Evolutionary conservation across 2,329 filamentous ascomycete species (phyloP).

Genomic region (Aureobasidium zeae): DNA sequence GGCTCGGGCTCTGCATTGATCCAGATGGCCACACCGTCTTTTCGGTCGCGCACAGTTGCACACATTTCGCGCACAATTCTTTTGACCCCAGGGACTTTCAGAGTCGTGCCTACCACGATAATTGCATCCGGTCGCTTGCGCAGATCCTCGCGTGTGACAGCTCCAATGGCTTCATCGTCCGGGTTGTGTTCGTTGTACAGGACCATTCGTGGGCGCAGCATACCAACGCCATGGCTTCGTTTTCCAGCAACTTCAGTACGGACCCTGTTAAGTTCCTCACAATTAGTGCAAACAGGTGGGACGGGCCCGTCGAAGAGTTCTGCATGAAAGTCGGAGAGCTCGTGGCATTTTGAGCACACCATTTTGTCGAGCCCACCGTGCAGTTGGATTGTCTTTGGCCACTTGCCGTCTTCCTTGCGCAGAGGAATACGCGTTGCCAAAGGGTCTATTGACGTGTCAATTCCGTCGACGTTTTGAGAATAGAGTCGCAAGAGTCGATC

Average conservation of each 20-base stretch:
- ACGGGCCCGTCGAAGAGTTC: conserved; percentile 75
- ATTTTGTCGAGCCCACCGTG: conserved; percentile 92
- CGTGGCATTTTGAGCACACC: conserved; percentile 88
- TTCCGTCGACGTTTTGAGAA: conserved; percentile 92
- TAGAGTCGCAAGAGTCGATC: conserved; percentile 83
- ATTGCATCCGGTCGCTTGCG: conserved; percentile 80
- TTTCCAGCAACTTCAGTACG: conserved; percentile 71
- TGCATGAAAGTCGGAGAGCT: conserved; percentile 65
- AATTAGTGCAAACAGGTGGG: conserved; percentile 69
- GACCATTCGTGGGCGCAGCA: conserved; percentile 83
- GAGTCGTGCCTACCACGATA: conserved; percentile 86
- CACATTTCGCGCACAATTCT: conserved; percentile 88
- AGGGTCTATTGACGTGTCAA: conserved; percentile 76
- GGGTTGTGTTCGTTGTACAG: conserved; percentile 97
- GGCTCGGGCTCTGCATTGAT: conserved; percentile 86
- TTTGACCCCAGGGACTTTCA: conserved; percentile 89
- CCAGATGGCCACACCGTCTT: conserved; percentile 75
- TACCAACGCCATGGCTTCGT: conserved; percentile 85
- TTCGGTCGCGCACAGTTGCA: conserved; percentile 68
- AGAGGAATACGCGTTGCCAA: conserved; percentile 74
- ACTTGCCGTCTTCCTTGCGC: conserved; percentile 58
- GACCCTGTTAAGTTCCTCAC: conserved; percentile 63
- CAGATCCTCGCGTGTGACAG: conserved; percentile 77
- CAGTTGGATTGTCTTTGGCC: conserved; percentile 87
- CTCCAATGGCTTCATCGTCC: conserved; percentile 90